Percentiles rank a stretch among this genome's conserved stretches.
Evolutionary conservation across 164 flowering plant species (phyloP).

Genomic region (Kalanchoe fedtschenkoi): DNA sequence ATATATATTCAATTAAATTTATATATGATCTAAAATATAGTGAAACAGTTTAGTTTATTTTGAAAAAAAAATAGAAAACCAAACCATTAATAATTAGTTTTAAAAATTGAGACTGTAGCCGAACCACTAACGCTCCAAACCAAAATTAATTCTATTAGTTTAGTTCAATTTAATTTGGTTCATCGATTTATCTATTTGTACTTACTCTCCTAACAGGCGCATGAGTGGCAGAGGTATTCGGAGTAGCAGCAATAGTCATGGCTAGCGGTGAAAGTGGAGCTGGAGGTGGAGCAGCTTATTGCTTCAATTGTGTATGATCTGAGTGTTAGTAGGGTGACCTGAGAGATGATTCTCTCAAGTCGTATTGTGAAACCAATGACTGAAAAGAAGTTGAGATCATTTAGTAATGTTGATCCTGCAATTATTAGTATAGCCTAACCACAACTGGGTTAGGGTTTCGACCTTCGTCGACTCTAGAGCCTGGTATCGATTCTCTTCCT

Average conservation of each 20-base stretch:
- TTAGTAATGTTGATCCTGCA: not conserved
- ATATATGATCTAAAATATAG: too few species aligned
- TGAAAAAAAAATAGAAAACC: too few species aligned
- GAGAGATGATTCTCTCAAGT: conserved; percentile 91
- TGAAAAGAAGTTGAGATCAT: conserved; percentile 52
- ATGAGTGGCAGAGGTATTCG: conserved; percentile 87
- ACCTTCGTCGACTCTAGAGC: too few species aligned
- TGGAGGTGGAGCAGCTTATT: conserved; percentile 83
- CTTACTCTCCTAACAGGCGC: too few species aligned
- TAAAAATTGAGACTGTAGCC: too few species aligned
- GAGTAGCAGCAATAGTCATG: conserved; percentile 96
- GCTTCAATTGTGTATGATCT: conserved; percentile 88
- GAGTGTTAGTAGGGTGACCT: conserved; percentile 88
- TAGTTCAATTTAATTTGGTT: too few species aligned
- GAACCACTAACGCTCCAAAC: too few species aligned
- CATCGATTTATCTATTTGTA: too few species aligned
- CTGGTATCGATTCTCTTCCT: conserved; percentile 8
- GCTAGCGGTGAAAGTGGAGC: conserved; percentile 87
- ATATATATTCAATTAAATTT: too few species aligned
- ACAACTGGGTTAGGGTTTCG: conserved; percentile 19
- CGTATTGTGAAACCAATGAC: conserved; percentile 86
- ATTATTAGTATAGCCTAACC: conserved; percentile 6
- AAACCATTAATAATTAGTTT: too few species aligned
- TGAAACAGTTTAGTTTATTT: too few species aligned
- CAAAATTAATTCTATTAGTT: too few species aligned